phyloP scores from a whole-genome alignment of 1,139 yeast genomes.

The Geotrichum armillariae region DNA sequence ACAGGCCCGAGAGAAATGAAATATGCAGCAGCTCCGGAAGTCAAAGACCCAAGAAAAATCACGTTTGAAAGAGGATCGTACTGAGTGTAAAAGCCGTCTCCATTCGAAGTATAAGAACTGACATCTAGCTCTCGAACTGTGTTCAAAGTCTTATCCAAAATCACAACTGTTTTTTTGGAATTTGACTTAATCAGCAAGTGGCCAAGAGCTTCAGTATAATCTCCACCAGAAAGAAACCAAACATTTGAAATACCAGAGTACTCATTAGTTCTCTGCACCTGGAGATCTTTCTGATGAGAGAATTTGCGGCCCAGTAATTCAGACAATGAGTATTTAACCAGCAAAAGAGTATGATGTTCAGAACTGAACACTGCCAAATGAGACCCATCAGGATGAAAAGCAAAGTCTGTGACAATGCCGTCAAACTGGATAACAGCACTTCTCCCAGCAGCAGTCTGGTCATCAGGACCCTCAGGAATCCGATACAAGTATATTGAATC shows the following conservation, averaged over 20 bases:
- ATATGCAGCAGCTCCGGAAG: conserved; percentile 4
- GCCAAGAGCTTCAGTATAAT: background rate
- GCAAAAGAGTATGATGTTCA: background rate
- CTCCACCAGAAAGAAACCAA: conserved; percentile 9
- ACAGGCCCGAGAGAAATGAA: conserved; percentile 1
- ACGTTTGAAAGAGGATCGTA: conserved; percentile 12
- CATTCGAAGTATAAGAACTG: background rate
- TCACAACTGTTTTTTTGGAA: background rate
- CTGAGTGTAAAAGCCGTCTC: background rate
- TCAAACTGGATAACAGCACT: conserved; percentile 16
- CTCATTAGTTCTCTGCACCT: background rate
- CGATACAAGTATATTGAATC: conserved; percentile 9
- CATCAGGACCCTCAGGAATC: conserved; percentile 8
- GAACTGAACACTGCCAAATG: conserved; percentile 4
- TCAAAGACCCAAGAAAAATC: conserved; percentile 11
- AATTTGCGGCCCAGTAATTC: conserved; percentile 10
- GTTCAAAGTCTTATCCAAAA: conserved; percentile 5
- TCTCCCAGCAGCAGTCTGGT: background rate
- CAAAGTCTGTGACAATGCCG: conserved; percentile 7
- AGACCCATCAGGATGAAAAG: conserved; percentile 6
- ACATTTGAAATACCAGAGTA: background rate
- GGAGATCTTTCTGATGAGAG: background rate
- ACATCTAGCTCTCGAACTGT: conserved; percentile 3
- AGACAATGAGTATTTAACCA: conserved; percentile 1
- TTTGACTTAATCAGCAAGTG: background rate